These are phyloP conservation scores for Picea glauca DNA, from an alignment of 75 land plant species.

Conservation along the genomic window DNA sequence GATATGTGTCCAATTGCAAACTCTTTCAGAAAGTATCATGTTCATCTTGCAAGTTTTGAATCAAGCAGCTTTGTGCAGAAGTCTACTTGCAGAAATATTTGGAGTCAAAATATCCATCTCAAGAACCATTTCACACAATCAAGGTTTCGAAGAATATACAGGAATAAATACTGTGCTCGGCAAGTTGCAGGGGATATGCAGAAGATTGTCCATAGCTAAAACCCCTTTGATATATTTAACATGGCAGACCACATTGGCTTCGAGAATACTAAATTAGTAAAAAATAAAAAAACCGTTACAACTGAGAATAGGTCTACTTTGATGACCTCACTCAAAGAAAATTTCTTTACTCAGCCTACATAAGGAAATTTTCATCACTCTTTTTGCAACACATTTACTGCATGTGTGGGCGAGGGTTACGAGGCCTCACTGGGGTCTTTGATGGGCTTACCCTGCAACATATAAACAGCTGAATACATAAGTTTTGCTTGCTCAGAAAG, in stretches of 20 bases:
- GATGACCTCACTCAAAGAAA: constrained; percentile 9
- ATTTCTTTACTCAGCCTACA: neutral
- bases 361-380: neutral
- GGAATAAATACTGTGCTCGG: too few relatives aligned
- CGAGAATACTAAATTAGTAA: neutral
- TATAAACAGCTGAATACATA: neutral
- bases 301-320: constrained; percentile 10
- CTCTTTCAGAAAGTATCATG: too few relatives aligned
- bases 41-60: too few relatives aligned
- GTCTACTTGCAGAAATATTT: too few relatives aligned
- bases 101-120: too few relatives aligned
- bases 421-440: constrained; percentile 86
- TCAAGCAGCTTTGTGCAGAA: too few relatives aligned
- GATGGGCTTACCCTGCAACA: constrained; percentile 87
- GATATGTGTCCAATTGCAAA: too few relatives aligned
- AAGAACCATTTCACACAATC: too few relatives aligned
- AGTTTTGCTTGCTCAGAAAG: neutral
- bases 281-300: constrained; percentile 5
- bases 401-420: constrained; percentile 59
- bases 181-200: neutral
- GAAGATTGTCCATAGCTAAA: constrained; percentile 5
- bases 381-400: constrained; percentile 15
- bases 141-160: too few relatives aligned
- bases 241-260: neutral
- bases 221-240: constrained; percentile 8